phyloP scores from a whole-genome alignment of 495 filamentous ascomycete species.

The Hyaloscypha finlandica region DNA sequence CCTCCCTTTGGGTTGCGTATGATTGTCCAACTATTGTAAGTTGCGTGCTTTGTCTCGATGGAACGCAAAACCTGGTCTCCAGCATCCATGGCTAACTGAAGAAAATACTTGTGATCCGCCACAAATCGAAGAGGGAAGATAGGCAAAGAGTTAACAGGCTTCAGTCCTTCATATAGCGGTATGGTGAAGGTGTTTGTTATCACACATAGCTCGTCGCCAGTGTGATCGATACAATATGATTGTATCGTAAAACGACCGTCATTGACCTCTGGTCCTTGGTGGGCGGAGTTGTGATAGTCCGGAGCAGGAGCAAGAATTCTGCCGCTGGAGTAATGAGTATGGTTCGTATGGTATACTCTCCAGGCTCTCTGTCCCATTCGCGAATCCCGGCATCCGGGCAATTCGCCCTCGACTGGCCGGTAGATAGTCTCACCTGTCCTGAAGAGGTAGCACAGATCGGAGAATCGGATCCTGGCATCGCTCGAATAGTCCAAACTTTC shows the following conservation, averaged over 20 bases:
- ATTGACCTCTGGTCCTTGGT: not conserved
- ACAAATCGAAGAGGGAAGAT: not conserved
- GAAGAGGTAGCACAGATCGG: constrained; percentile 39
- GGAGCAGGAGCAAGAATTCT: not conserved
- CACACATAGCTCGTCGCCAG: not conserved
- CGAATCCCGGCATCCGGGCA: not conserved
- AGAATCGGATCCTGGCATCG: constrained; percentile 25
- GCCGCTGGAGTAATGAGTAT: not conserved
- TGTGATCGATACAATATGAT: not conserved
- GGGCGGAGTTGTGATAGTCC: not conserved
- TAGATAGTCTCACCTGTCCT: constrained; percentile 26
- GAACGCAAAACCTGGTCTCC: not conserved
- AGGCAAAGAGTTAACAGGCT: not conserved
- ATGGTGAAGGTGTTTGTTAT: not conserved
- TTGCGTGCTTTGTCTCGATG: constrained; percentile 36
- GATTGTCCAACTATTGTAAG: constrained; percentile 47
- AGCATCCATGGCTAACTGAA: not conserved
- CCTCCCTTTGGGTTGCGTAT: constrained; percentile 29
- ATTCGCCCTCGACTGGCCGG: not conserved
- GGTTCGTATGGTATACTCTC: not conserved
- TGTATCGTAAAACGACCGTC: not conserved
- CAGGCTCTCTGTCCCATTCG: not conserved
- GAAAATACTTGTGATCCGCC: not conserved
- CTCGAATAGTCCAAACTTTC: not conserved
- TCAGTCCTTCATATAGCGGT: not conserved